Evolutionary conservation across 768 basidiomycete genomes (phyloP).

Genomic region (Cyclocybe cylindracea): DNA sequence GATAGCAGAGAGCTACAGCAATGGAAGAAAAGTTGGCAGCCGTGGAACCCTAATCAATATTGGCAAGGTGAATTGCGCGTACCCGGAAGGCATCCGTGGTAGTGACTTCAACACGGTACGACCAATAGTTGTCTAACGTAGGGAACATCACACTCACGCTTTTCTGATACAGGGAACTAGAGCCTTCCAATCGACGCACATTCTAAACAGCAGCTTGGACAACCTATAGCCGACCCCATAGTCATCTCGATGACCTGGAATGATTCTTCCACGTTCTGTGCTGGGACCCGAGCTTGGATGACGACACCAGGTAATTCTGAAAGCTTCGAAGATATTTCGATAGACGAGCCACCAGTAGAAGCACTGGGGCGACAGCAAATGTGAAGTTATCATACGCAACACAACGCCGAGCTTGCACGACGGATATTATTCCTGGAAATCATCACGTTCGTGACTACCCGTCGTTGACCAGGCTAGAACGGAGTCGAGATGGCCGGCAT

Average conservation of each 20-base stretch:
- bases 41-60: constrained; percentile 7
- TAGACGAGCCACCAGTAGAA: no score
- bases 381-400: no score
- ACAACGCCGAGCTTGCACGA: no score
- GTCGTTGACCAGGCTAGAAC: no score
- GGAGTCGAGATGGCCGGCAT: no score
- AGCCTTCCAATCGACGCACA: constrained; percentile 1
- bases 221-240: neutral
- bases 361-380: no score
- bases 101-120: neutral
- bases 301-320: no score
- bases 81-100: neutral
- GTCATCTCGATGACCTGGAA: constrained; percentile 1
- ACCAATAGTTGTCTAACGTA: neutral
- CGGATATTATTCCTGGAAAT: no score
- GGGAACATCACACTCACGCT: neutral
- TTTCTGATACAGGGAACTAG: constrained; percentile 1
- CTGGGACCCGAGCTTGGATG: no score
- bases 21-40: neutral
- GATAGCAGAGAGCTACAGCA: neutral
- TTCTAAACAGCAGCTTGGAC: neutral
- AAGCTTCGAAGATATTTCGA: no score
- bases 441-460: no score
- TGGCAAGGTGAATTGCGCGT: neutral
- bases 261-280: neutral